phyloP scores from a whole-genome alignment of 192 early-diverging fungal genomes.

The Mortierella hygrophila region DNA sequence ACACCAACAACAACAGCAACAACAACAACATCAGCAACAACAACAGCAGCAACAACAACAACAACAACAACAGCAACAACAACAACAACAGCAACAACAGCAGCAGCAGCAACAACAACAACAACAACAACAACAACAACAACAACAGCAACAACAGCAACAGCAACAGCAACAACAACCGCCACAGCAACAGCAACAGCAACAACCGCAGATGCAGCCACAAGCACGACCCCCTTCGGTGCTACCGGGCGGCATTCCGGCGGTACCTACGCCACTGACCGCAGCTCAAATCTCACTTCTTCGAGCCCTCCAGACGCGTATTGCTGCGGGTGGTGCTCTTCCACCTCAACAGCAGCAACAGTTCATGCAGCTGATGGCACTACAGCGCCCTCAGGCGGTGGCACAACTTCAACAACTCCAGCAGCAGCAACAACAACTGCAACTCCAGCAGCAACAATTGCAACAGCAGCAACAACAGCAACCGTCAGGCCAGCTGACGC shows the following conservation, averaged over 20 bases:
- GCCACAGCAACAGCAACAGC: neutral
- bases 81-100: neutral
- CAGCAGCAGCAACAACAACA: constrained; percentile 16
- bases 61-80: too few relatives aligned
- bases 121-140: constrained; percentile 13
- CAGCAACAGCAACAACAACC: neutral
- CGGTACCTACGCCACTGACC: constrained; percentile 14
- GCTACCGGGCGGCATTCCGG: neutral
- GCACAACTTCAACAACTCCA: constrained; percentile 30
- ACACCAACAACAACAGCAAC: too few relatives aligned
- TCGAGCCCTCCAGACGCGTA: constrained; percentile 24
- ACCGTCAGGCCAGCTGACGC: constrained; percentile 6
- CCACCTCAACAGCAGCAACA: constrained; percentile 23
- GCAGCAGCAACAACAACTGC: constrained; percentile 15
- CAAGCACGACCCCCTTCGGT: constrained; percentile 6
- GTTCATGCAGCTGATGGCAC: neutral
- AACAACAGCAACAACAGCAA: neutral
- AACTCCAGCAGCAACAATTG: neutral
- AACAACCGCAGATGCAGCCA: neutral
- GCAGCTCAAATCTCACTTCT: constrained; percentile 13
- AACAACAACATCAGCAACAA: too few relatives aligned
- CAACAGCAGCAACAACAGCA: constrained; percentile 13
- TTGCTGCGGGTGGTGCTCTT: neutral
- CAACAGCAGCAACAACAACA: too few relatives aligned
- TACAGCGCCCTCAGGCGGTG: constrained; percentile 7